phyloP scores from a whole-genome alignment of 805 yeast genomes.

The Pichia phayaonensis region DNA sequence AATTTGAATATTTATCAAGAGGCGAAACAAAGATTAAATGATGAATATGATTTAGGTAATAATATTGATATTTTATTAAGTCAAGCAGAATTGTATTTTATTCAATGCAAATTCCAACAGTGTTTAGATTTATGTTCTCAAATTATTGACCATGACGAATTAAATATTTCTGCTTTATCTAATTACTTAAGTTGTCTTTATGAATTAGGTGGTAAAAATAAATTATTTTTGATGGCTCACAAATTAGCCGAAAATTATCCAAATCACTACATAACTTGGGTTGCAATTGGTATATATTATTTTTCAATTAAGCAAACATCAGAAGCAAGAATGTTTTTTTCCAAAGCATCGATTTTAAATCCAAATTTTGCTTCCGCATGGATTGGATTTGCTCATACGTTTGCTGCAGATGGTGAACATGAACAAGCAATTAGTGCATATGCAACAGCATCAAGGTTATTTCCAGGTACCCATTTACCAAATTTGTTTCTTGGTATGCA shows the following conservation, averaged over 20 bases:
- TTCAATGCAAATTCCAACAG: conserved; percentile 70
- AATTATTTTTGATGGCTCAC: conserved; percentile 73
- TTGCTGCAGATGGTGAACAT: conserved; percentile 97
- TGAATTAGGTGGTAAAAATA: conserved; percentile 78
- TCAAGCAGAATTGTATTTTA: conserved; percentile 60
- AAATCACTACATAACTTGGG: conserved; percentile 76
- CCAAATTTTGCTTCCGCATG: conserved; percentile 93
- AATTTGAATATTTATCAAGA: conserved; percentile 52
- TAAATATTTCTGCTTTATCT: conserved; percentile 66
- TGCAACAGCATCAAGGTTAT: conserved; percentile 88
- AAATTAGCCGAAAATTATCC: conserved; percentile 82
- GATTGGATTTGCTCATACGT: conserved; percentile 98
- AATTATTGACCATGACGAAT: conserved; percentile 51
- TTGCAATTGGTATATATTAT: conserved; percentile 88
- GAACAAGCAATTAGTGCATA: conserved; percentile 97
- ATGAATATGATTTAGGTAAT: conserved; percentile 62
- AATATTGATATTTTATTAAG: conserved; percentile 65
- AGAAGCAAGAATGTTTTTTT: conserved; percentile 83
- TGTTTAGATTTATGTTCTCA: conserved; percentile 70
- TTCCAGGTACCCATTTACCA: conserved; percentile 88
- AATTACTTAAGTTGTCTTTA: conserved; percentile 75
- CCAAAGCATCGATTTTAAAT: conserved; percentile 79
- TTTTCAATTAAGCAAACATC: conserved; percentile 60
- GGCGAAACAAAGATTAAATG: conserved; percentile 56
- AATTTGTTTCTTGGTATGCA: conserved; percentile 93